These are phyloP conservation scores for Aspergillus sparsus DNA, from an alignment of 495 filamentous ascomycete species.

Conservation along the genomic window DNA sequence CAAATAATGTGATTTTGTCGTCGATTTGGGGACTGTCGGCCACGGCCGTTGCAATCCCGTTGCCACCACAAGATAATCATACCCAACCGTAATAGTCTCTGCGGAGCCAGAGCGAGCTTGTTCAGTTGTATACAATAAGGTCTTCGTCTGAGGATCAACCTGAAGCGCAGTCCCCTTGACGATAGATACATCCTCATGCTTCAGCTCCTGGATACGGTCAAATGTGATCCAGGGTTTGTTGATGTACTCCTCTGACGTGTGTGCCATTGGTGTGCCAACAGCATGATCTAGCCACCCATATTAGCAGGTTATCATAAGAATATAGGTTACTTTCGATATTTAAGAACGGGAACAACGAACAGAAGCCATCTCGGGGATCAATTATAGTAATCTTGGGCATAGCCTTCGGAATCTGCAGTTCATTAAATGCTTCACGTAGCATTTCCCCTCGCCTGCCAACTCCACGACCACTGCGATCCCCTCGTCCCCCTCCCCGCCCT, in stretches of 20 bases:
- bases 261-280: constrained; percentile 25
- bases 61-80: constrained; percentile 60
- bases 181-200: background rate
- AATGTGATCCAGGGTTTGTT: constrained; percentile 5
- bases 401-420: constrained; percentile 25
- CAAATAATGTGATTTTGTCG: constrained; percentile 50
- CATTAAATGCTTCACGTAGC: background rate
- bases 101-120: too few relatives aligned
- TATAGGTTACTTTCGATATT: background rate
- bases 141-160: constrained; percentile 7
- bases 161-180: constrained; percentile 1
- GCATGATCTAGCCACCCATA: constrained; percentile 49
- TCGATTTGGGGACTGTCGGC: constrained; percentile 57
- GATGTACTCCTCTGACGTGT: constrained; percentile 8
- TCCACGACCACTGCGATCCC: too few relatives aligned
- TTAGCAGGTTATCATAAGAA: constrained; percentile 1
- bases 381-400: constrained; percentile 58
- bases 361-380: constrained; percentile 64
- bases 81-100: constrained; percentile 33
- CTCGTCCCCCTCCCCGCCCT: background rate
- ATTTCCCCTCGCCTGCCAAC: background rate
- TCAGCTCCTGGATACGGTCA: constrained; percentile 8
- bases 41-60: constrained; percentile 57
- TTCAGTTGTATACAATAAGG: background rate
- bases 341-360: constrained; percentile 33